phyloP scores from a whole-genome alignment of 768 basidiomycete species.

The Rhizopogon vinicolor region DNA sequence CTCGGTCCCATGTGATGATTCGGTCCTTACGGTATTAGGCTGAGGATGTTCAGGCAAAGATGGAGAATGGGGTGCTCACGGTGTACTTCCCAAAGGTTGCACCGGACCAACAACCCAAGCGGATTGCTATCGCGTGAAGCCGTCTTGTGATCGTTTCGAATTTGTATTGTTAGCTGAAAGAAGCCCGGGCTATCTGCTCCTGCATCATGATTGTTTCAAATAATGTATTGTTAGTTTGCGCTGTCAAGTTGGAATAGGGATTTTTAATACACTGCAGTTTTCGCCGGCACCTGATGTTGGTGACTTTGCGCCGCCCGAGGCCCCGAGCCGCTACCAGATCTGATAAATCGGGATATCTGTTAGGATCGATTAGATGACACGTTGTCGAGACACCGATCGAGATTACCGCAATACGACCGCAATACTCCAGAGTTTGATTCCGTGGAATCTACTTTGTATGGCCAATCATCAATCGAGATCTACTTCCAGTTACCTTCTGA shows the following conservation, averaged over 20 bases:
- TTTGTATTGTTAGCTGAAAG: neutral
- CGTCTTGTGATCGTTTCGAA: neutral
- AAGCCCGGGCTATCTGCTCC: neutral
- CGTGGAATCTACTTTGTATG: neutral
- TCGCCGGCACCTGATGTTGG: too few relatives aligned
- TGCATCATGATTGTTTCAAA: neutral
- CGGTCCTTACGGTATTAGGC: conserved; percentile 10
- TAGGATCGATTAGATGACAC: neutral
- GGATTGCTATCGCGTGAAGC: conserved; percentile 29
- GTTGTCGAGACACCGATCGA: neutral
- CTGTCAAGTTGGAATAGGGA: too few relatives aligned
- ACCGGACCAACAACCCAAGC: conserved; percentile 39
- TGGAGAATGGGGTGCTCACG: conserved; percentile 48
- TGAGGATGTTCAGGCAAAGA: conserved; percentile 34
- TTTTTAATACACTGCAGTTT: too few relatives aligned
- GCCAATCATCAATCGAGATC: neutral
- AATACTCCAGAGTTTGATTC: neutral
- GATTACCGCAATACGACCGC: neutral
- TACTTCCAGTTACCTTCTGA: too few relatives aligned
- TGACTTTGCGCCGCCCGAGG: too few relatives aligned
- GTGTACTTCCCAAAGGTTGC: conserved; percentile 48
- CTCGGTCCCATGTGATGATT: neutral
- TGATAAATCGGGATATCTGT: neutral
- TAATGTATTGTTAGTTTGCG: neutral
- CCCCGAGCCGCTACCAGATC: neutral